Conservation (phyloP, 2,329 filamentous ascomycete genomes). For the Apiospora arundinis region DNA sequence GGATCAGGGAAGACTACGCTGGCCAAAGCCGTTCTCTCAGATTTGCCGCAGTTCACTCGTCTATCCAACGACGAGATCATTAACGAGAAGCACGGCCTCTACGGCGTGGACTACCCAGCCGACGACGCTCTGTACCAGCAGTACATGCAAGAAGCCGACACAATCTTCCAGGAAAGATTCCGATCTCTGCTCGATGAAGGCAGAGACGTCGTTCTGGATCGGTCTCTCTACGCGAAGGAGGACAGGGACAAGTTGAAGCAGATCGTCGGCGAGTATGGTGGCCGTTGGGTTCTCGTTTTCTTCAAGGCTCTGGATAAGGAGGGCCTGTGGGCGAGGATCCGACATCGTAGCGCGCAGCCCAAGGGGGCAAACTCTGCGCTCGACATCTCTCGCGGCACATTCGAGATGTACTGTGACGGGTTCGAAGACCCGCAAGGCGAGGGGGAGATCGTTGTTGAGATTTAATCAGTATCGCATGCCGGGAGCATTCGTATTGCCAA, state of each 20-base stretch:
- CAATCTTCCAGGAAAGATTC: conserved; percentile 9
- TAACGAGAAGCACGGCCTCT: conserved; percentile 35
- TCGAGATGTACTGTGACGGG: conserved; percentile 33
- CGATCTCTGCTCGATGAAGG: conserved; percentile 26
- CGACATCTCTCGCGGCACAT: conserved; percentile 30
- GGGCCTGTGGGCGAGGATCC: conserved; percentile 40
- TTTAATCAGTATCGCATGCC: background rate
- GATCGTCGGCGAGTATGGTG: conserved; percentile 34
- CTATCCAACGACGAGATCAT: conserved; percentile 37
- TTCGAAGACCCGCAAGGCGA: conserved; percentile 33
- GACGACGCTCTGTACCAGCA: conserved; percentile 28
- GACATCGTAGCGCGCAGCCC: conserved; percentile 31
- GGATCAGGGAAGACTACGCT: conserved; percentile 40
- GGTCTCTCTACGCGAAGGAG: conserved; percentile 39
- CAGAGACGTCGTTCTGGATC: conserved; percentile 39
- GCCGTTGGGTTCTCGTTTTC: conserved; percentile 40
- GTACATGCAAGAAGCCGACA: conserved; percentile 33
- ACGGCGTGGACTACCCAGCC: conserved; percentile 36
- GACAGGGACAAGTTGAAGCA: conserved; percentile 40
- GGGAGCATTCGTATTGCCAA: too few species aligned
- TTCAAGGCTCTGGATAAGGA: conserved; percentile 36
- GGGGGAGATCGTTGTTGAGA: conserved; percentile 31
- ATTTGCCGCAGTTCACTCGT: conserved; percentile 34
- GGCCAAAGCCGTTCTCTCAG: conserved; percentile 34
- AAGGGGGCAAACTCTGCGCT: conserved; percentile 39